Evolutionary conservation across 306 rosid species (phyloP).

Genomic region (Gastrolobium villosum): DNA sequence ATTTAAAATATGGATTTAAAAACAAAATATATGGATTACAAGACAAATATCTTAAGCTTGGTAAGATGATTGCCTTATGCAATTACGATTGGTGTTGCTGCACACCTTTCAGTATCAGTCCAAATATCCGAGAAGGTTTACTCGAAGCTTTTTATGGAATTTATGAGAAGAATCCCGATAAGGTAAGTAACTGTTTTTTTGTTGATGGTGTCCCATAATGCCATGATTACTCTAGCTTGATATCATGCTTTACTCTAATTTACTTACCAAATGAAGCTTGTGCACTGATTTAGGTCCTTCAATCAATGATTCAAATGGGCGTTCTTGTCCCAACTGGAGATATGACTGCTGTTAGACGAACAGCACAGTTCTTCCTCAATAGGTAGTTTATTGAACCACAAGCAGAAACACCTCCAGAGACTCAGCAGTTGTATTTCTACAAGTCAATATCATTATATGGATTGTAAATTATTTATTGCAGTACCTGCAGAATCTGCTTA

Average conservation of each 20-base stretch:
- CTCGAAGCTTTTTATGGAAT: slow-evolving; percentile 94
- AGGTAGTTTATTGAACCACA: slow-evolving; percentile 62
- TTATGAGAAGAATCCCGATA: slow-evolving; percentile 96
- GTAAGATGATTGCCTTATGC: slow-evolving; percentile 37
- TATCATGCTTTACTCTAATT: slow-evolving; percentile 38
- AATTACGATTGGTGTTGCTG: slow-evolving; percentile 43
- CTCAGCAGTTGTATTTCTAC: slow-evolving; percentile 17
- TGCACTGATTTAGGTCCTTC: slow-evolving; percentile 79
- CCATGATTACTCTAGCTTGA: slow-evolving; percentile 22
- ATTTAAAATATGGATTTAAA: background rate
- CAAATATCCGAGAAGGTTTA: slow-evolving; percentile 94
- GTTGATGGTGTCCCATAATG: slow-evolving; percentile 33
- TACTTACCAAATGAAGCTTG: slow-evolving; percentile 48
- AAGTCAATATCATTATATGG: slow-evolving; percentile 33
- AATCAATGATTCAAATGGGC: slow-evolving; percentile 98
- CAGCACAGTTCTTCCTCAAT: slow-evolving; percentile 94
- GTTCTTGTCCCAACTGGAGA: slow-evolving; percentile 99
- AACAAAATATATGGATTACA: background rate
- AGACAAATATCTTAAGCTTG: slow-evolving; percentile 33
- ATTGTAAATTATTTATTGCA: slow-evolving; percentile 25
- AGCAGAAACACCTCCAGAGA: slow-evolving; percentile 33
- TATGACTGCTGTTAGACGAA: slow-evolving; percentile 97
- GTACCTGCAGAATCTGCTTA: slow-evolving; percentile 28
- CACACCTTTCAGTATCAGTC: slow-evolving; percentile 83
- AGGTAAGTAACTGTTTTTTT: slow-evolving; percentile 71